phyloP scores from a whole-genome alignment of 1,139 yeast genomes.

The Chernovozyma sophiae-reginae region DNA sequence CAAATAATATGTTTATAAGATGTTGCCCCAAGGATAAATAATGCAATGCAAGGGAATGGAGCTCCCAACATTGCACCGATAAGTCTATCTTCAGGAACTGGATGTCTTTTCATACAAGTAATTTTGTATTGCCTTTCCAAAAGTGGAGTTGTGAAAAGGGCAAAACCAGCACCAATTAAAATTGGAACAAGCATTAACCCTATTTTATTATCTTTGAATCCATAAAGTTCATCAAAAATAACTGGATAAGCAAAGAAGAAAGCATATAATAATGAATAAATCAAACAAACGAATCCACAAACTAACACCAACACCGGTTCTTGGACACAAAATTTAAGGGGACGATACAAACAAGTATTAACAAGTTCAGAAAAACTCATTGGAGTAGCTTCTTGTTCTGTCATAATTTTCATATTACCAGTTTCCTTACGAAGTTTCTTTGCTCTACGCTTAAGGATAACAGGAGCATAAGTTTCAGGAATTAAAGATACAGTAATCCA shows the following conservation, averaged over 20 bases:
- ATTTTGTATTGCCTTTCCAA: constrained; percentile 59
- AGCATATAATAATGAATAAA: constrained; percentile 83
- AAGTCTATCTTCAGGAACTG: constrained; percentile 84
- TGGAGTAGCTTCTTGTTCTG: constrained; percentile 86
- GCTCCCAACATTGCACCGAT: constrained; percentile 88
- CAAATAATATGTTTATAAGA: constrained; percentile 74
- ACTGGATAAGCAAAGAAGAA: constrained; percentile 90
- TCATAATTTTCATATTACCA: constrained; percentile 78
- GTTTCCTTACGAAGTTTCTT: constrained; percentile 67
- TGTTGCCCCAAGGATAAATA: constrained; percentile 88
- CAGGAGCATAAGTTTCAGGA: constrained; percentile 93
- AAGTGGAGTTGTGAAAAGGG: constrained; percentile 66
- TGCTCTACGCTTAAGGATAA: constrained; percentile 72
- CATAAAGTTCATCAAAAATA: constrained; percentile 63
- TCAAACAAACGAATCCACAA: constrained; percentile 81
- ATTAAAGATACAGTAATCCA: constrained; percentile 60
- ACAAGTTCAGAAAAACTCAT: constrained; percentile 60
- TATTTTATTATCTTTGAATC: constrained; percentile 60
- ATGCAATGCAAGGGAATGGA: constrained; percentile 83
- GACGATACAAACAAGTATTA: constrained; percentile 66
- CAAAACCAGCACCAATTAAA: constrained; percentile 75
- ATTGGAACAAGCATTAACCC: constrained; percentile 88
- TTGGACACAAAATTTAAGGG: constrained; percentile 65
- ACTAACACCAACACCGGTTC: constrained; percentile 83
- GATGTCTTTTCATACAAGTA: constrained; percentile 52